Conservation (phyloP, 441 rosid species). For the Bruguiera hainesii region DNA sequence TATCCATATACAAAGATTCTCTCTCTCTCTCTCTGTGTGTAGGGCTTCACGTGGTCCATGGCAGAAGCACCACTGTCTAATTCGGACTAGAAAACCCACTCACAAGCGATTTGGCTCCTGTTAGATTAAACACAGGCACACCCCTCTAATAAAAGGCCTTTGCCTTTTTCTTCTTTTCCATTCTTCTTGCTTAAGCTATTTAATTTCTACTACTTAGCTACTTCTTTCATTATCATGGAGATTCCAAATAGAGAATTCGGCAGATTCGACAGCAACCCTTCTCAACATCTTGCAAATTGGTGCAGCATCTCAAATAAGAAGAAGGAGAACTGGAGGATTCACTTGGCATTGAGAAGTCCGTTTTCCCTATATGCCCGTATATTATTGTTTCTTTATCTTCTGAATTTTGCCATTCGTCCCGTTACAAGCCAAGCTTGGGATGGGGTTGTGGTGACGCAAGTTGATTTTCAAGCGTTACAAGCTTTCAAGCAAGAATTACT, state of each 20-base stretch:
- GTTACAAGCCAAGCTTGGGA: conserved; percentile 53
- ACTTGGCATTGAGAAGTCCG: background rate
- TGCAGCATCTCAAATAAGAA: conserved; percentile 20
- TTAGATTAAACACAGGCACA: conserved; percentile 26
- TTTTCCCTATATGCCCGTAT: conserved; percentile 20
- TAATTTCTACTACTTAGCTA: conserved; percentile 1
- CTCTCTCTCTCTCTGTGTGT: conserved; percentile 23
- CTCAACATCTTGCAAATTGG: conserved; percentile 21
- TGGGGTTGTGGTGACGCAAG: conserved; percentile 69
- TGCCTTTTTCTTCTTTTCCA: background rate
- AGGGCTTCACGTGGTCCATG: conserved; percentile 43
- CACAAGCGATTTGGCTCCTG: conserved; percentile 23
- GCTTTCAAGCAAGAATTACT: conserved; percentile 55
- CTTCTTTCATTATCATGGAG: conserved; percentile 30
- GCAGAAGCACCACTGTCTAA: conserved; percentile 20
- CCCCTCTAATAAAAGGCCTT: background rate
- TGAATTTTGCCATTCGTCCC: conserved; percentile 22
- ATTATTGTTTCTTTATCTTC: conserved; percentile 27
- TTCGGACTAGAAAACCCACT: conserved; percentile 39
- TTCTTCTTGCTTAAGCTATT: background rate
- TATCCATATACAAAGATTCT: conserved; percentile 33
- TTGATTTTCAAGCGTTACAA: conserved; percentile 70
- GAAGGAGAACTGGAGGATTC: conserved; percentile 30
- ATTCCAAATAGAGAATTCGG: conserved; percentile 9
- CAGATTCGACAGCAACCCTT: conserved; percentile 14